Conservation (phyloP, 2,329 filamentous ascomycete species). For the Pseudogymnoascus sp. region DNA sequence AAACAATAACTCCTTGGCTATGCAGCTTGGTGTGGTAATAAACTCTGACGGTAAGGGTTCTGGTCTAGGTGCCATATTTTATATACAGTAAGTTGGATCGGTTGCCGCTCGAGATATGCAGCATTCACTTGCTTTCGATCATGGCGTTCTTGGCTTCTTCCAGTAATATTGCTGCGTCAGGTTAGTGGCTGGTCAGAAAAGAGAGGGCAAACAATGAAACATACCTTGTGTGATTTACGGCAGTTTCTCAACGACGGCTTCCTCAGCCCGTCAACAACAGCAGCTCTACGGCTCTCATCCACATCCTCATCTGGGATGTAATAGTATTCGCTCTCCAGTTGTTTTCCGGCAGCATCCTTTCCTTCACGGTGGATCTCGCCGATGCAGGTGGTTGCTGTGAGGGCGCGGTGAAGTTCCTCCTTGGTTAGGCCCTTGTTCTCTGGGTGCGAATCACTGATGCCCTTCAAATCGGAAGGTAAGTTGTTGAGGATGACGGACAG, state of each 20-base stretch:
- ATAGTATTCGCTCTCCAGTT: constrained; percentile 93
- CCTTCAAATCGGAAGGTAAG: constrained; percentile 60
- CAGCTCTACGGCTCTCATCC: constrained; percentile 67
- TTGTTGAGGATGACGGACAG: constrained; percentile 83
- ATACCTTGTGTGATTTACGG: constrained; percentile 94
- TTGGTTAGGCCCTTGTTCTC: constrained; percentile 43
- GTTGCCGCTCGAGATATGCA: background rate
- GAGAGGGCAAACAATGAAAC: constrained; percentile 22
- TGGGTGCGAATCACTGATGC: constrained; percentile 19
- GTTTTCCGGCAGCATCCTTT: constrained; percentile 91
- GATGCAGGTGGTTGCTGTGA: constrained; percentile 69
- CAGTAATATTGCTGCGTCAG: constrained; percentile 56
- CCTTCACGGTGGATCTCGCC: constrained; percentile 84
- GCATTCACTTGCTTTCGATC: constrained; percentile 16
- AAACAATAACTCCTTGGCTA: constrained; percentile 4
- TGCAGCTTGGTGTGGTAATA: constrained; percentile 3
- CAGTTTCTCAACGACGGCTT: constrained; percentile 86
- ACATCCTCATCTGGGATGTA: constrained; percentile 83
- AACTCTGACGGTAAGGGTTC: constrained; percentile 6
- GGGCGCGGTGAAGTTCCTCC: constrained; percentile 57
- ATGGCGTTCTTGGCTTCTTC: constrained; percentile 55
- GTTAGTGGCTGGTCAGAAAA: background rate
- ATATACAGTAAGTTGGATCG: constrained; percentile 3
- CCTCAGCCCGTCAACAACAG: constrained; percentile 75
- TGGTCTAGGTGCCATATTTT: background rate